phyloP scores from a whole-genome alignment of 2,329 filamentous ascomycete genomes.

The Trichoderma pleuroti region DNA sequence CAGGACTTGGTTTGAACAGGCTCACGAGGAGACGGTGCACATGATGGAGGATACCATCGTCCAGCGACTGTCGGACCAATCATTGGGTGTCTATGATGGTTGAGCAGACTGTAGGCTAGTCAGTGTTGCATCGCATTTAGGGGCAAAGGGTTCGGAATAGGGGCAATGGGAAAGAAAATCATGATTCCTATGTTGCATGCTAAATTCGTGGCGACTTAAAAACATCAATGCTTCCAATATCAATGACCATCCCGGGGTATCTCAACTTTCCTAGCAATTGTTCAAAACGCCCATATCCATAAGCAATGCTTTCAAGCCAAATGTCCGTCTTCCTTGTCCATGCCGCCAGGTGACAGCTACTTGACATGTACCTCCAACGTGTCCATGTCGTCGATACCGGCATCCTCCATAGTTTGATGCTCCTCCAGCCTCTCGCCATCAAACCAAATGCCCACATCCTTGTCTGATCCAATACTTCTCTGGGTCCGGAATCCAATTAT shows the following conservation, averaged over 20 bases:
- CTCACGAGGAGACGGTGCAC: conserved; percentile 10
- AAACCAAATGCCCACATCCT: conserved; percentile 61
- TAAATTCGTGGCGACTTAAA: not conserved
- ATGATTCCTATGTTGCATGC: conserved; percentile 2
- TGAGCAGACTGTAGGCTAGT: not conserved
- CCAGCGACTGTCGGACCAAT: conserved; percentile 18
- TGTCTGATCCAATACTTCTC: conserved; percentile 48
- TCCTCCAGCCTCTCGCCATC: conserved; percentile 71
- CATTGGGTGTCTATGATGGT: not conserved
- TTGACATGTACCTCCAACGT: conserved; percentile 69
- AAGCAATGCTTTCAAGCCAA: conserved; percentile 3
- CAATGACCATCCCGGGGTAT: conserved; percentile 27
- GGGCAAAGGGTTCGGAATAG: not conserved
- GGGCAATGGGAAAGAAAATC: not conserved
- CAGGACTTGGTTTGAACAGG: conserved; percentile 18
- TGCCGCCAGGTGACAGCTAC: conserved; percentile 29
- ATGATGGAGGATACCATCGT: conserved; percentile 21
- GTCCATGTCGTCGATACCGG: conserved; percentile 73
- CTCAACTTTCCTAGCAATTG: conserved; percentile 25
- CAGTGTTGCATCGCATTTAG: not conserved
- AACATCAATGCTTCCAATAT: conserved; percentile 6
- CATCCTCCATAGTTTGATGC: conserved; percentile 57
- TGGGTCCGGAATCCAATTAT: conserved; percentile 58
- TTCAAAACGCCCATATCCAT: conserved; percentile 16
- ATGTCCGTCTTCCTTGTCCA: not conserved